Percentiles rank a stretch among this genome's conserved stretches.
Evolutionary conservation across 768 basidiomycete genomes (phyloP).

Genomic region (Lentinula detonsa): DNA sequence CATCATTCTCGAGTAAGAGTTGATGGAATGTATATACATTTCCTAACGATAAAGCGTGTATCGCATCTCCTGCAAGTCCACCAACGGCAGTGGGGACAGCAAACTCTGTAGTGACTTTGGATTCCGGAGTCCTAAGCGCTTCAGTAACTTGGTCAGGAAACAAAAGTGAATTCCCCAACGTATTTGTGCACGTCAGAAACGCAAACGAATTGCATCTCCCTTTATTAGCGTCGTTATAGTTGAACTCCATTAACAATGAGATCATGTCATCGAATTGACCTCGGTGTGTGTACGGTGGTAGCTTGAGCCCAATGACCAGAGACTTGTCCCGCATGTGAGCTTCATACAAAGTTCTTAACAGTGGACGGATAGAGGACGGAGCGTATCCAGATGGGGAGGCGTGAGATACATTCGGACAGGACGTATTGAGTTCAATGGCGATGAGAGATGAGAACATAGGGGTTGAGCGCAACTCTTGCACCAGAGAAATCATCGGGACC

Average conservation of each 20-base stretch:
- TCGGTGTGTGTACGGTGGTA: conserved; percentile 66
- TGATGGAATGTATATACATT: conserved; percentile 62
- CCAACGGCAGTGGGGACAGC: conserved; percentile 64
- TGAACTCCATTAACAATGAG: conserved; percentile 35
- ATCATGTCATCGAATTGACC: conserved; percentile 57
- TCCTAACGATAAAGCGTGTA: conserved; percentile 75
- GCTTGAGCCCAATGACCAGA: conserved; percentile 68
- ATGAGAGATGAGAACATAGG: conserved; percentile 27
- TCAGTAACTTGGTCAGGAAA: conserved; percentile 48
- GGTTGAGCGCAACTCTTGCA: conserved; percentile 52
- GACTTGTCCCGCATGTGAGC: conserved; percentile 42
- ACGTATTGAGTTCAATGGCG: conserved; percentile 78
- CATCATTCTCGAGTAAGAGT: conserved; percentile 33
- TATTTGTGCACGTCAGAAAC: conserved; percentile 79
- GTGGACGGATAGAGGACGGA: conserved; percentile 38
- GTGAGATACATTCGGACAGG: conserved; percentile 73
- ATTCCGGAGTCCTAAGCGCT: neutral
- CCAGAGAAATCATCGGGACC: conserved; percentile 44
- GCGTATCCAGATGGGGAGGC: conserved; percentile 65
- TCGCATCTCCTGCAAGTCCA: conserved; percentile 69
- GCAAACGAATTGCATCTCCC: conserved; percentile 40
- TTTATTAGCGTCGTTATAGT: conserved; percentile 12
- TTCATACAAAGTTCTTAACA: conserved; percentile 50
- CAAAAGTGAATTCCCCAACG: conserved; percentile 63
- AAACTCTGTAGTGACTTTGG: conserved; percentile 21